phyloP scores from a whole-genome alignment of 2,329 filamentous ascomycete species.

The Diaporthe sp. region DNA sequence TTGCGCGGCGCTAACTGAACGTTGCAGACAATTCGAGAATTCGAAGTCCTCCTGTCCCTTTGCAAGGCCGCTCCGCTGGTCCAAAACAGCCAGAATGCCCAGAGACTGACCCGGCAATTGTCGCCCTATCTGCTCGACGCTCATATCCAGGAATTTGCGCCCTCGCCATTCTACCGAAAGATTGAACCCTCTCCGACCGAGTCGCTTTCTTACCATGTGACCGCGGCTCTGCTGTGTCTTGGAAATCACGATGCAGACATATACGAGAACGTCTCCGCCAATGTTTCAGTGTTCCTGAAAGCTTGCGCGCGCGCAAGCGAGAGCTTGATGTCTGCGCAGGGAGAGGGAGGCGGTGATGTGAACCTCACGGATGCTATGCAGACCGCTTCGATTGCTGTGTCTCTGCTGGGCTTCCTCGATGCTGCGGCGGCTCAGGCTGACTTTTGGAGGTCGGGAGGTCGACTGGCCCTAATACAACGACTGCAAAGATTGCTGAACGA shows the following conservation, averaged over 20 bases:
- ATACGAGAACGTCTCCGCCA: constrained; percentile 74
- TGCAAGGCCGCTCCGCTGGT: constrained; percentile 90
- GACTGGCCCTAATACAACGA: constrained; percentile 79
- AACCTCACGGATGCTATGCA: constrained; percentile 76
- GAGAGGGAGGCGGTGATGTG: constrained; percentile 68
- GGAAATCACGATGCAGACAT: constrained; percentile 80
- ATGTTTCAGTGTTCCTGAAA: constrained; percentile 79
- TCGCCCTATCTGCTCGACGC: constrained; percentile 89
- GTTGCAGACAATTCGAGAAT: constrained; percentile 83
- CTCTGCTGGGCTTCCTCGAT: constrained; percentile 90
- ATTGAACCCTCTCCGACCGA: constrained; percentile 93
- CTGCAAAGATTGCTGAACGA: constrained; percentile 84
- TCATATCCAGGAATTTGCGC: constrained; percentile 81
- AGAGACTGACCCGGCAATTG: constrained; percentile 83
- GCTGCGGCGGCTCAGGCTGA: constrained; percentile 82
- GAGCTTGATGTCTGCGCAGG: constrained; percentile 65
- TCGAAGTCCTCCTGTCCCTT: constrained; percentile 90
- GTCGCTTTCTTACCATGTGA: constrained; percentile 82
- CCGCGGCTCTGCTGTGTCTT: constrained; percentile 84
- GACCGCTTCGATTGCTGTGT: constrained; percentile 83
- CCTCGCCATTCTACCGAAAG: constrained; percentile 85
- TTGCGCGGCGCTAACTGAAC: constrained; percentile 27
- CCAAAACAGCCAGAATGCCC: constrained; percentile 78
- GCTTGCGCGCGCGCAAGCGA: constrained; percentile 77
- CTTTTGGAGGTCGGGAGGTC: constrained; percentile 85